These are phyloP conservation scores for Achaetomium macrosporum DNA, from an alignment of 2,329 filamentous ascomycete species.

Conservation along the genomic window DNA sequence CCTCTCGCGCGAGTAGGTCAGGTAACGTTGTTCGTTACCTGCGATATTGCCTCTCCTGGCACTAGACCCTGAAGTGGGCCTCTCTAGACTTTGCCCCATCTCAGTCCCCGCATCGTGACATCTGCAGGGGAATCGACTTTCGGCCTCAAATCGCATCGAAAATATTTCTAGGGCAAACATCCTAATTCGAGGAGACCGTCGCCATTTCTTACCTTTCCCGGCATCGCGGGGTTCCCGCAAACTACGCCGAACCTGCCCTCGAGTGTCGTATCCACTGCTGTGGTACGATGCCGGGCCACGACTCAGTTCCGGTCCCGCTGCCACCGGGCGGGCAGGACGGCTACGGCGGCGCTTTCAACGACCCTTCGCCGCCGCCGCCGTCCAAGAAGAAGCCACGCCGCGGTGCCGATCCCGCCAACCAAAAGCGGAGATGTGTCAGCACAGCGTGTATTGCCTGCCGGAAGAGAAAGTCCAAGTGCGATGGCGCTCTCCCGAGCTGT, in stretches of 20 bases:
- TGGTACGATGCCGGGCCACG: slow-evolving; percentile 13
- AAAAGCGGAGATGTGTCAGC: slow-evolving; percentile 73
- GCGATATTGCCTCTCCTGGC: slow-evolving; percentile 3
- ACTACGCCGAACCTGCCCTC: background rate
- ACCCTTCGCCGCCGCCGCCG: slow-evolving; percentile 7
- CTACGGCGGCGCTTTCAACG: background rate
- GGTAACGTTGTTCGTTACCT: background rate
- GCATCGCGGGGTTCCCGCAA: slow-evolving; percentile 7
- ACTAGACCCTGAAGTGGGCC: slow-evolving; percentile 1
- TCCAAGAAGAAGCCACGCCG: slow-evolving; percentile 47
- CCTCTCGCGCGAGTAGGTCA: background rate
- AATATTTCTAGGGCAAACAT: background rate
- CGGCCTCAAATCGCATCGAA: background rate
- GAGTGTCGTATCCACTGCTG: background rate
- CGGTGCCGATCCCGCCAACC: slow-evolving; percentile 40
- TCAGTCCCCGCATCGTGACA: slow-evolving; percentile 1
- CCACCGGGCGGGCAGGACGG: slow-evolving; percentile 8
- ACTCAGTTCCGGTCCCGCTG: slow-evolving; percentile 4
- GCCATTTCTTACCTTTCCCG: slow-evolving; percentile 4
- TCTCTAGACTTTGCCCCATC: too few relatives aligned
- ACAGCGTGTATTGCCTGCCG: slow-evolving; percentile 80
- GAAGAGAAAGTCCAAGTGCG: slow-evolving; percentile 79
- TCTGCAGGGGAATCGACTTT: background rate
- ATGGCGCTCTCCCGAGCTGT: slow-evolving; percentile 85
- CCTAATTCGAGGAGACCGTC: background rate